These are phyloP conservation scores for Alternaria sp. DNA, from an alignment of 2,329 filamentous ascomycete genomes.

Conservation along the genomic window DNA sequence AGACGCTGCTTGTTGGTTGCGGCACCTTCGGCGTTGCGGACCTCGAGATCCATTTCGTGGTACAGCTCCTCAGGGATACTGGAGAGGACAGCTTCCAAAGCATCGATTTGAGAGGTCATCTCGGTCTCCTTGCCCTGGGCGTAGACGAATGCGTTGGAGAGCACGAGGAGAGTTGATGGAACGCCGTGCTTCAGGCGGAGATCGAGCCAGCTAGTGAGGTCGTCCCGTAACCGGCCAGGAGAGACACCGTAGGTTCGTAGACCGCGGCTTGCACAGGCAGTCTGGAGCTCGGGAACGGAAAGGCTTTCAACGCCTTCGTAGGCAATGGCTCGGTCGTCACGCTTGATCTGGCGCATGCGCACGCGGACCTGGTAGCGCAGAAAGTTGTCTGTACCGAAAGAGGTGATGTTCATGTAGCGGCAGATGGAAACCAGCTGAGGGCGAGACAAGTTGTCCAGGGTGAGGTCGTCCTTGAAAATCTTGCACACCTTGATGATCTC, in stretches of 20 bases:
- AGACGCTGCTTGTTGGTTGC: conserved; percentile 99
- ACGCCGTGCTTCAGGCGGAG: conserved; percentile 91
- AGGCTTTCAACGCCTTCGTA: conserved; percentile 93
- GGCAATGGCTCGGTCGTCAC: conserved; percentile 91
- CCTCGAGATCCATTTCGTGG: conserved; percentile 99
- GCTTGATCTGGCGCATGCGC: conserved; percentile 99
- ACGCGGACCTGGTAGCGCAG: conserved; percentile 96
- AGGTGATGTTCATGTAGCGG: conserved; percentile 97
- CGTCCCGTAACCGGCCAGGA: conserved; percentile 83
- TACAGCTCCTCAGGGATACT: conserved; percentile 97
- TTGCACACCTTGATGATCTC: conserved; percentile 99
- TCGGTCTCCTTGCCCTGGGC: conserved; percentile 83
- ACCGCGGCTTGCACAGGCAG: conserved; percentile 87
- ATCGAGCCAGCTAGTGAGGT: conserved; percentile 92
- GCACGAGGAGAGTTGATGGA: conserved; percentile 91
- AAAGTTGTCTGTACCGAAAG: conserved; percentile 97
- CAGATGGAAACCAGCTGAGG: conserved; percentile 98
- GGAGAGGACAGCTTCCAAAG: conserved; percentile 87
- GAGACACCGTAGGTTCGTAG: conserved; percentile 92
- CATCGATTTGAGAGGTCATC: conserved; percentile 88
- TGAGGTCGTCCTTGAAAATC: conserved; percentile 97
- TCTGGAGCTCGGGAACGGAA: conserved; percentile 91
- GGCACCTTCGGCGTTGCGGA: conserved; percentile 93
- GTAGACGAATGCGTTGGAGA: conserved; percentile 98
- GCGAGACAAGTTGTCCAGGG: conserved; percentile 92